Evolutionary conservation across 2,329 filamentous ascomycete species (phyloP).

Genomic region (Xylariaceae sp.): DNA sequence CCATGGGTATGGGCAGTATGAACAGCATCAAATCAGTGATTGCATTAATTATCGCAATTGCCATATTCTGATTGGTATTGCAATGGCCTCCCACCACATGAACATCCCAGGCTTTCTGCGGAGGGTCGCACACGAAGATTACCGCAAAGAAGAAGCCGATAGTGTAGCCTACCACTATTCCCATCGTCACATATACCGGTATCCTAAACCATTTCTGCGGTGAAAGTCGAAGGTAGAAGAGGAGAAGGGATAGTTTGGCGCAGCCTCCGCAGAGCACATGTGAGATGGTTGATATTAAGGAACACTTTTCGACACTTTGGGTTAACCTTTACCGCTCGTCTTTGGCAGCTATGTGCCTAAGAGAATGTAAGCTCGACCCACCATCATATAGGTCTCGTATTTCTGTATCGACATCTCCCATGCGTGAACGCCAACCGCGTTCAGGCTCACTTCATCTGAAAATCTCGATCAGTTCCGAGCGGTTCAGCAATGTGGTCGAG

Average conservation of each 20-base stretch:
- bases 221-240: constrained; percentile 30
- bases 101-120: constrained; percentile 26
- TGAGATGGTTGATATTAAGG: constrained; percentile 8
- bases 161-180: constrained; percentile 15
- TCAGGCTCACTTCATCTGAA: neutral
- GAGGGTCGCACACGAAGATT: constrained; percentile 32
- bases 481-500: neutral
- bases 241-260: constrained; percentile 32
- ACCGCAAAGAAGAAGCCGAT: neutral
- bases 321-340: neutral
- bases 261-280: constrained; percentile 28
- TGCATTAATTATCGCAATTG: constrained; percentile 45
- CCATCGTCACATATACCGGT: constrained; percentile 19
- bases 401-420: constrained; percentile 9
- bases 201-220: constrained; percentile 23
- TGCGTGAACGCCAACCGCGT: constrained; percentile 1
- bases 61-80: constrained; percentile 44
- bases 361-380: neutral
- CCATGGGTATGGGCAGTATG: constrained; percentile 42
- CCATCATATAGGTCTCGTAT: neutral
- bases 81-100: constrained; percentile 33
- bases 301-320: neutral
- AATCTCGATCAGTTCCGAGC: neutral
- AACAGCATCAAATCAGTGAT: constrained; percentile 45
- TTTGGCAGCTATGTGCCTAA: neutral